These are phyloP conservation scores for Thalassia testudinum DNA, from an alignment of 116 monocot genomes.

Conservation along the genomic window DNA sequence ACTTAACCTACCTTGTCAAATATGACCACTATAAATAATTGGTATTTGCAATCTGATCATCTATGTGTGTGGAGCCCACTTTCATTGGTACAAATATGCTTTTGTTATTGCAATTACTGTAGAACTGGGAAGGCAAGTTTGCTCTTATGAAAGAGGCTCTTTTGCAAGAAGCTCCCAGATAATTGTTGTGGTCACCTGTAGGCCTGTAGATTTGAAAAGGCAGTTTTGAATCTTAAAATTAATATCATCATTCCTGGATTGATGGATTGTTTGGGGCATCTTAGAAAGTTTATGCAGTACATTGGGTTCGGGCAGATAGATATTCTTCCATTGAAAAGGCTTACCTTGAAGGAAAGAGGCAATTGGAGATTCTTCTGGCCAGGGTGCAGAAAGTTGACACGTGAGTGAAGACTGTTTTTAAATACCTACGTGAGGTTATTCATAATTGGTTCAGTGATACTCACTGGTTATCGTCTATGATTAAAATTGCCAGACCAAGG, in stretches of 20 bases:
- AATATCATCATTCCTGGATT: too few relatives aligned
- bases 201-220: neutral
- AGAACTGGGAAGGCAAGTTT: neutral
- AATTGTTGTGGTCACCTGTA: neutral
- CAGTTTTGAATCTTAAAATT: too few relatives aligned
- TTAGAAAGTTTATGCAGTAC: slow-evolving; percentile 82
- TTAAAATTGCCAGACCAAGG: slow-evolving; percentile 34
- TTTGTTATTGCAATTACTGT: neutral
- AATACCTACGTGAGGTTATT: neutral
- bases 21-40: too few relatives aligned
- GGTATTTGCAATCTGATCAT: too few relatives aligned
- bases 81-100: neutral
- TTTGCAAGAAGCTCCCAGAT: neutral
- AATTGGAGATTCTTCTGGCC: slow-evolving; percentile 38
- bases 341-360: slow-evolving; percentile 60
- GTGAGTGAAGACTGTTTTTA: slow-evolving; percentile 23
- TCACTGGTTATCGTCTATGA: neutral
- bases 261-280: neutral
- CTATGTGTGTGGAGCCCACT: too few relatives aligned
- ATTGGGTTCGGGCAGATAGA: slow-evolving; percentile 72
- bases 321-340: slow-evolving; percentile 67
- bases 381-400: slow-evolving; percentile 48
- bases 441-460: neutral
- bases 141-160: neutral
- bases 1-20: too few relatives aligned